phyloP scores from a whole-genome alignment of 2,329 filamentous ascomycete genomes.

The Ascochyta lentis region DNA sequence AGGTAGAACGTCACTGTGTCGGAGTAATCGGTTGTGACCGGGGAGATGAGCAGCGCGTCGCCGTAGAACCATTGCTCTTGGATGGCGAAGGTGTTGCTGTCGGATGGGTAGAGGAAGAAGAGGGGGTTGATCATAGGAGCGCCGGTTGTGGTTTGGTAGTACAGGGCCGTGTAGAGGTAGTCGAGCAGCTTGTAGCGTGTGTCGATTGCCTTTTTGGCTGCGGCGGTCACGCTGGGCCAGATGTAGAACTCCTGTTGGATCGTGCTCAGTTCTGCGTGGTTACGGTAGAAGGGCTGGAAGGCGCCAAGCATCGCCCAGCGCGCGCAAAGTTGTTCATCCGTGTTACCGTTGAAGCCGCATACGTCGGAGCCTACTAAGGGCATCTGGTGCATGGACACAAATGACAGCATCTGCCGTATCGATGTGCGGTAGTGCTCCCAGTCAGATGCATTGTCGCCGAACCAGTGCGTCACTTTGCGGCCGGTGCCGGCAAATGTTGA shows the following conservation, averaged over 20 bases:
- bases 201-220: conserved; percentile 71
- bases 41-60: conserved; percentile 62
- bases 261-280: conserved; percentile 66
- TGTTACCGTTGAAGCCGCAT: conserved; percentile 75
- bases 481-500: conserved; percentile 79
- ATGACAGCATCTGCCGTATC: conserved; percentile 54
- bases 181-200: conserved; percentile 79
- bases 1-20: conserved; percentile 64
- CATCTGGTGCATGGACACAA: conserved; percentile 56
- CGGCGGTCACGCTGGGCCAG: conserved; percentile 68
- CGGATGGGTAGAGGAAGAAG: conserved; percentile 73
- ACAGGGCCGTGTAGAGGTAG: conserved; percentile 77
- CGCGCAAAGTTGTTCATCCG: conserved; percentile 72
- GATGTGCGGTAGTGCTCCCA: conserved; percentile 55
- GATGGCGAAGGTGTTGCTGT: conserved; percentile 59
- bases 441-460: conserved; percentile 61
- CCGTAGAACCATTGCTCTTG: conserved; percentile 67
- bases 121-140: conserved; percentile 72
- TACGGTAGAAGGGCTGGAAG: conserved; percentile 77
- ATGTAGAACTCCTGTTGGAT: conserved; percentile 76
- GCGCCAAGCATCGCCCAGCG: conserved; percentile 78
- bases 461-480: conserved; percentile 64
- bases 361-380: conserved; percentile 66
- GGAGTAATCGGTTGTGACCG: conserved; percentile 60
- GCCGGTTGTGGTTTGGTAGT: conserved; percentile 66